Evolutionary conservation across 257 asterid species (phyloP).

Genomic region (Solanum phureja): DNA sequence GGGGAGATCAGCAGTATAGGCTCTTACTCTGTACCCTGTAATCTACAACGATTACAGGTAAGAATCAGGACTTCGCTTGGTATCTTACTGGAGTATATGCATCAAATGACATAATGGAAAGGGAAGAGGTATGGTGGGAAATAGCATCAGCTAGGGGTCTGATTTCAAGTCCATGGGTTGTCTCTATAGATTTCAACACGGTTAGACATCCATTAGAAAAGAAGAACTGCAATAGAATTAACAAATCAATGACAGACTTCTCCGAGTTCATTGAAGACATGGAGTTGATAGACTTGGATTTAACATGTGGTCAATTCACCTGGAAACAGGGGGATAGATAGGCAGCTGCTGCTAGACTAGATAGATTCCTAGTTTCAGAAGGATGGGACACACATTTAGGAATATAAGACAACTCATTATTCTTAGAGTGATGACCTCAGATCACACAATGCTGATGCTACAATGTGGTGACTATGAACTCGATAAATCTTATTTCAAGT

Average conservation of each 20-base stretch:
- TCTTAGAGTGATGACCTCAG: background rate
- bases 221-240: background rate
- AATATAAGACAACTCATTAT: background rate
- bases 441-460: background rate
- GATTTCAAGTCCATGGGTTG: background rate
- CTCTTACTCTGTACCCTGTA: background rate
- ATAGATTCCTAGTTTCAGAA: background rate
- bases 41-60: background rate
- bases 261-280: background rate
- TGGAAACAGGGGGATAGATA: background rate
- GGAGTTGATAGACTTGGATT: background rate
- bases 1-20: background rate
- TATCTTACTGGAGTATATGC: background rate
- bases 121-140: background rate
- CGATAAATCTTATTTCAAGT: background rate
- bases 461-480: background rate
- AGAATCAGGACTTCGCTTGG: background rate
- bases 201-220: background rate
- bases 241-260: background rate
- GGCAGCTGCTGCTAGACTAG: background rate
- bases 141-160: background rate
- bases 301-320: background rate
- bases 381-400: background rate
- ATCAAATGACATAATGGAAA: background rate
- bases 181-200: background rate